Conservation (phyloP, 176 grass and related monocot genomes). For the Panicum miliaceum region DNA sequence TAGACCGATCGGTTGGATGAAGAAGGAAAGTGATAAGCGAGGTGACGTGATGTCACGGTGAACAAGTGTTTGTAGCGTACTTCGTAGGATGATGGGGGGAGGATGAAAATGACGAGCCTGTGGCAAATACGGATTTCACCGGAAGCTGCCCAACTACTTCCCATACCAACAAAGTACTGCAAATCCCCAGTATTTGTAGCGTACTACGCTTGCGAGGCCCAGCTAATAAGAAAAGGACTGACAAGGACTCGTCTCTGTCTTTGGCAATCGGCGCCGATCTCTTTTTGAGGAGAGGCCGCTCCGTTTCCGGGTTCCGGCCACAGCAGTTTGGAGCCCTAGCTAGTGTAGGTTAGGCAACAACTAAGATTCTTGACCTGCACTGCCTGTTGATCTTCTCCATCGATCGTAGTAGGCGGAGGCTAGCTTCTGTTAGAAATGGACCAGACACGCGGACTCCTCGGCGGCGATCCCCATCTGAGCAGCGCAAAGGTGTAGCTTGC, state of each 20-base stretch:
- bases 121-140: neutral
- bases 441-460: neutral
- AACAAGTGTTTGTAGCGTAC: neutral
- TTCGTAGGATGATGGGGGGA: neutral
- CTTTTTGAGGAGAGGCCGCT: constrained; percentile 21
- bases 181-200: no score
- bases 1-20: neutral
- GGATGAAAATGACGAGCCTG: neutral
- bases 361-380: constrained; percentile 17
- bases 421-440: neutral
- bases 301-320: constrained; percentile 3
- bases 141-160: neutral
- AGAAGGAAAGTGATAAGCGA: neutral
- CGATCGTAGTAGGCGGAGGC: neutral
- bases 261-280: neutral
- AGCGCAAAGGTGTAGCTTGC: neutral
- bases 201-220: neutral
- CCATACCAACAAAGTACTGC: neutral
- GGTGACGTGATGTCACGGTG: neutral
- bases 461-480: neutral
- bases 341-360: constrained; percentile 32
- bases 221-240: neutral
- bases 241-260: neutral
- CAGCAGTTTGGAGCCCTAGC: neutral
- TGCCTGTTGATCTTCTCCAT: neutral